Percentiles rank a stretch among this genome's conserved stretches.
phyloP scores from a whole-genome alignment of 2,329 filamentous ascomycete species.

The Hymenoscyphus linearis region DNA sequence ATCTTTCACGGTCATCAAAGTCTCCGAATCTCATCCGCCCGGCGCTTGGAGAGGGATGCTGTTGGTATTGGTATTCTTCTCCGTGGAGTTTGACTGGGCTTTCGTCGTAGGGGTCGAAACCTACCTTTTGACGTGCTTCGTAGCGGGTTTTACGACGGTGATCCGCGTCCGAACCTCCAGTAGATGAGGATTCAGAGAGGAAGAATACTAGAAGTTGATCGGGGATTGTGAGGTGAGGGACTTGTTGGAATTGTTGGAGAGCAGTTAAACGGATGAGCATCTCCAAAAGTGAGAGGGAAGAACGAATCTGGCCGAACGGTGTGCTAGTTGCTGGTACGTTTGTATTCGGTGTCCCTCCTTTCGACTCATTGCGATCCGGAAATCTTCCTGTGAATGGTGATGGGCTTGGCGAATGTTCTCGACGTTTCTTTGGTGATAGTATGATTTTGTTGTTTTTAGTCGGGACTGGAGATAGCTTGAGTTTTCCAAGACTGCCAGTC shows the following conservation, averaged over 20 bases:
- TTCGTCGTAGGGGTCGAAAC: constrained; percentile 69
- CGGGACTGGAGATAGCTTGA: constrained; percentile 13
- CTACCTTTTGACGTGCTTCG: constrained; percentile 56
- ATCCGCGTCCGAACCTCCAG: constrained; percentile 57
- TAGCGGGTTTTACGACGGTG: constrained; percentile 53
- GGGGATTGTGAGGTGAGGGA: constrained; percentile 63
- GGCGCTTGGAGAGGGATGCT: constrained; percentile 7
- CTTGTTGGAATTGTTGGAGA: constrained; percentile 70
- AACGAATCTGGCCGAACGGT: constrained; percentile 49
- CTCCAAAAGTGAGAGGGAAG: constrained; percentile 66
- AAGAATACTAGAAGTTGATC: constrained; percentile 74
- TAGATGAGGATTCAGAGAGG: constrained; percentile 61
- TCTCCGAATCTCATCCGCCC: constrained; percentile 19
- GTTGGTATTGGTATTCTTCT: constrained; percentile 57
- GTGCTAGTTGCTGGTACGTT: constrained; percentile 20
- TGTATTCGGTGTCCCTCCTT: neutral
- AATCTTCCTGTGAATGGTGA: neutral
- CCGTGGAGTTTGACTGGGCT: constrained; percentile 57
- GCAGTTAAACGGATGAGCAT: constrained; percentile 67
- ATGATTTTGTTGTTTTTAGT: constrained; percentile 2
- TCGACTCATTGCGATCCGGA: neutral
- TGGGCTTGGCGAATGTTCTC: neutral
- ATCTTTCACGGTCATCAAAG: constrained; percentile 13
- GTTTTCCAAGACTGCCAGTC: constrained; percentile 16
- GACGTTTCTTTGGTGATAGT: constrained; percentile 1